phyloP scores from a whole-genome alignment of 495 filamentous ascomycete species.

The Neurospora sp. region DNA sequence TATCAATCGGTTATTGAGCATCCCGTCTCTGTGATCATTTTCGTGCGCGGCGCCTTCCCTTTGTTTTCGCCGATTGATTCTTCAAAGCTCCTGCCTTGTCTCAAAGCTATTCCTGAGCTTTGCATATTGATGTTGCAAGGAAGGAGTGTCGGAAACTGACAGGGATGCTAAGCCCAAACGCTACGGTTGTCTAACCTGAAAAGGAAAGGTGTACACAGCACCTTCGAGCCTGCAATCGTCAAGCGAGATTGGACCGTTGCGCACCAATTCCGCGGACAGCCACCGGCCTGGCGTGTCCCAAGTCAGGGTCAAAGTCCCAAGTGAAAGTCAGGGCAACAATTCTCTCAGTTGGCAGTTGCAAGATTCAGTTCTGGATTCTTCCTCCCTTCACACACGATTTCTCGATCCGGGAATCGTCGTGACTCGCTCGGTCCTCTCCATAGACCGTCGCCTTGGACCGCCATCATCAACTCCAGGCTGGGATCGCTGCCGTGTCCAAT shows the following conservation, averaged over 20 bases:
- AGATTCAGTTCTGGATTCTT: background rate
- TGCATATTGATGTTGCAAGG: background rate
- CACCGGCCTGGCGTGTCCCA: background rate
- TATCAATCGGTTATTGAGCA: background rate
- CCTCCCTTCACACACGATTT: background rate
- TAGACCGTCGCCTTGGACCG: background rate
- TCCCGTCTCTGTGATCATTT: background rate
- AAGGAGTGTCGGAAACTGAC: conserved; percentile 2
- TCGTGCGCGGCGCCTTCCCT: background rate
- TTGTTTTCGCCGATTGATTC: background rate
- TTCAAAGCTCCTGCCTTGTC: background rate
- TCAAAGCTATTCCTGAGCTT: background rate
- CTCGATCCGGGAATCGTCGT: background rate
- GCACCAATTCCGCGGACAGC: conserved; percentile 13
- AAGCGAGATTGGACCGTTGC: conserved; percentile 27
- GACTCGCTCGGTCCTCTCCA: background rate
- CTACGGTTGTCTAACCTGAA: conserved; percentile 13
- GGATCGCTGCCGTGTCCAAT: background rate
- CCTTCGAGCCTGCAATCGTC: conserved; percentile 13
- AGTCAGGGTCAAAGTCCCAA: background rate
- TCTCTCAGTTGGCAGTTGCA: background rate
- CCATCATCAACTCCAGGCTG: background rate
- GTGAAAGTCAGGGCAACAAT: background rate
- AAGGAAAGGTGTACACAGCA: conserved; percentile 13
- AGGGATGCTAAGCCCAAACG: conserved; percentile 2